phyloP scores from a whole-genome alignment of 768 basidiomycete genomes.

The Leccinum rimulosum region DNA sequence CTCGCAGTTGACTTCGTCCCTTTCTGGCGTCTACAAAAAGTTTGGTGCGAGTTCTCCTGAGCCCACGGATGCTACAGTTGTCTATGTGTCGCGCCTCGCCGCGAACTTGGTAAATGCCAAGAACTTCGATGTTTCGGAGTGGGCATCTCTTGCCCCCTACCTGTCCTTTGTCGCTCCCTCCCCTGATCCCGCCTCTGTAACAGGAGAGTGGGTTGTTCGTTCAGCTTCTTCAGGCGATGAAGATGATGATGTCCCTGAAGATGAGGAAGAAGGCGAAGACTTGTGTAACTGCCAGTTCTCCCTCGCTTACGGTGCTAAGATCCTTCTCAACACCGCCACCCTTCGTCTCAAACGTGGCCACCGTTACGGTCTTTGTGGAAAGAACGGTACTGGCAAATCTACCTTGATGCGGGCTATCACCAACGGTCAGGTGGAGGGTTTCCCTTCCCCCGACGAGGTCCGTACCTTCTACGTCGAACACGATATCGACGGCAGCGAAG shows the following conservation, averaged over 20 bases:
- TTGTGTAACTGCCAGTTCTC: slow-evolving; percentile 99
- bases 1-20: slow-evolving; percentile 58
- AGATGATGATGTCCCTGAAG: slow-evolving; percentile 67
- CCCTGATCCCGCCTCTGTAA: slow-evolving; percentile 64
- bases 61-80: slow-evolving; percentile 51
- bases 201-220: slow-evolving; percentile 86
- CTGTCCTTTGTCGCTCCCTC: slow-evolving; percentile 61
- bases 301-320: slow-evolving; percentile 98
- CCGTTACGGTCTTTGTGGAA: slow-evolving; percentile 97
- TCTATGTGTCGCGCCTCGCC: slow-evolving; percentile 78
- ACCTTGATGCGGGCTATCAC: slow-evolving; percentile 92
- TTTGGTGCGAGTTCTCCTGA: slow-evolving; percentile 58
- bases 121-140: slow-evolving; percentile 88
- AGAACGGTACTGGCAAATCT: slow-evolving; percentile 98
- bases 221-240: slow-evolving; percentile 78
- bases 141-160: slow-evolving; percentile 81
- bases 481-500: slow-evolving; percentile 96
- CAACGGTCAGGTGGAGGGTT: slow-evolving; percentile 96
- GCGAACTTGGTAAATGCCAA: slow-evolving; percentile 85
- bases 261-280: slow-evolving; percentile 98
- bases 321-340: slow-evolving; percentile 92
- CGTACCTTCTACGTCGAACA: slow-evolving; percentile 99
- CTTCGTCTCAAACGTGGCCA: slow-evolving; percentile 98
- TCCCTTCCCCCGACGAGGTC: slow-evolving; percentile 95
- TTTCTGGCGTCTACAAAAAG: slow-evolving; percentile 86